Evolutionary conservation across 257 asterid species (phyloP).

Genomic region (Capsicum chinense): DNA sequence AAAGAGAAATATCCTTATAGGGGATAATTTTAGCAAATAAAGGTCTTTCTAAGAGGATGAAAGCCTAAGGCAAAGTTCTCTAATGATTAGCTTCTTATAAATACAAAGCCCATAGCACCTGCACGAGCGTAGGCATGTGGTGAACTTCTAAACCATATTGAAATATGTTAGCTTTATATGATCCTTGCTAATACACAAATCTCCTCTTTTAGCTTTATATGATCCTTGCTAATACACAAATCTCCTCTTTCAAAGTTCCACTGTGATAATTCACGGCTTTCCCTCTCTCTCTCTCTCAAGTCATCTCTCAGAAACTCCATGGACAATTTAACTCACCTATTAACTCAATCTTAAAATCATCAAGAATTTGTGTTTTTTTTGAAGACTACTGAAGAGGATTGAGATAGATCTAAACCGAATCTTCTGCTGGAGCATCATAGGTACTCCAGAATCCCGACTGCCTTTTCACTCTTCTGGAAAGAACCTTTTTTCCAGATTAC

Average conservation of each 20-base stretch:
- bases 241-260: conserved; percentile 17
- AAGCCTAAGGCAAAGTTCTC: background rate
- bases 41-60: conserved; percentile 5
- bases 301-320: too few relatives aligned
- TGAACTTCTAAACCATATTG: conserved; percentile 23
- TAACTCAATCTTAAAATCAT: background rate
- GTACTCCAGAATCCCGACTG: background rate
- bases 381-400: background rate
- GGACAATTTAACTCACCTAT: too few relatives aligned
- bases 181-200: conserved; percentile 7
- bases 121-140: background rate
- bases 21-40: background rate
- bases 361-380: background rate
- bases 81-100: background rate
- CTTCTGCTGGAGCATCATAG: background rate
- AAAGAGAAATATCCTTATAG: conserved; percentile 9
- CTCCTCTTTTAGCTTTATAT: conserved; percentile 22
- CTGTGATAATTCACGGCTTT: background rate
- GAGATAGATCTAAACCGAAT: background rate
- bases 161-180: conserved; percentile 14
- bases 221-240: background rate
- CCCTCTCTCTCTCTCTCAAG: background rate
- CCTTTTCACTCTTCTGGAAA: background rate
- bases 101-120: conserved; percentile 8
- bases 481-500: background rate